phyloP scores from a whole-genome alignment of 1,139 yeast species.

The Geotrichum australiense region DNA sequence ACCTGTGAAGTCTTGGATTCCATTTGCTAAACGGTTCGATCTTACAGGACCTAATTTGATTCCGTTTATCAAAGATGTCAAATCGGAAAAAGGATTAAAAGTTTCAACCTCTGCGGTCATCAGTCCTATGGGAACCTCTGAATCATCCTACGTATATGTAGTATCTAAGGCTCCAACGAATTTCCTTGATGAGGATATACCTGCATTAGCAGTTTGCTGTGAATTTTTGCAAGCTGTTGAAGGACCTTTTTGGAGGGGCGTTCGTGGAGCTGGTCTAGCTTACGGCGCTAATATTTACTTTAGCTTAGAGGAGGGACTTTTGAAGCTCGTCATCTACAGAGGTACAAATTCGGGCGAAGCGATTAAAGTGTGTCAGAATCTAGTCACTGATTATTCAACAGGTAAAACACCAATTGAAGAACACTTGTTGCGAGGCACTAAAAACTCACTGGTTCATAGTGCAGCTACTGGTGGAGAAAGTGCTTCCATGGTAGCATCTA shows the following conservation, averaged over 20 bases:
- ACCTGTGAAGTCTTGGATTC: slow-evolving; percentile 62
- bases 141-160: slow-evolving; percentile 67
- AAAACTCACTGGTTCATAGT: slow-evolving; percentile 64
- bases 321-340: slow-evolving; percentile 64
- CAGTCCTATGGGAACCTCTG: slow-evolving; percentile 77
- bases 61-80: slow-evolving; percentile 51
- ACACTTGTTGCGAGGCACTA: slow-evolving; percentile 59
- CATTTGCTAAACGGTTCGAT: slow-evolving; percentile 31
- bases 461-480: slow-evolving; percentile 58
- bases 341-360: slow-evolving; percentile 80
- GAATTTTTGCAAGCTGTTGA: slow-evolving; percentile 82
- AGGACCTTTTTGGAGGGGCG: slow-evolving; percentile 96
- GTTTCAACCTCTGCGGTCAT: slow-evolving; percentile 55
- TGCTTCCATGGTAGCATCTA: slow-evolving; percentile 53
- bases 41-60: slow-evolving; percentile 20
- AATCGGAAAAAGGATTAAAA: slow-evolving; percentile 50
- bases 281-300: slow-evolving; percentile 70
- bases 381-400: slow-evolving; percentile 54
- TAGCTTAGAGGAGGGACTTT: slow-evolving; percentile 58
- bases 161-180: slow-evolving; percentile 58
- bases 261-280: slow-evolving; percentile 92
- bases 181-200: slow-evolving; percentile 59
- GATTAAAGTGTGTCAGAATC: slow-evolving; percentile 56
- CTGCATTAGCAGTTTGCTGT: slow-evolving; percentile 64
- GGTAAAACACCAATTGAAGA: slow-evolving; percentile 52